Evolutionary conservation across 2,329 filamentous ascomycete species (phyloP).

Genomic region (Acarospora socialis): DNA sequence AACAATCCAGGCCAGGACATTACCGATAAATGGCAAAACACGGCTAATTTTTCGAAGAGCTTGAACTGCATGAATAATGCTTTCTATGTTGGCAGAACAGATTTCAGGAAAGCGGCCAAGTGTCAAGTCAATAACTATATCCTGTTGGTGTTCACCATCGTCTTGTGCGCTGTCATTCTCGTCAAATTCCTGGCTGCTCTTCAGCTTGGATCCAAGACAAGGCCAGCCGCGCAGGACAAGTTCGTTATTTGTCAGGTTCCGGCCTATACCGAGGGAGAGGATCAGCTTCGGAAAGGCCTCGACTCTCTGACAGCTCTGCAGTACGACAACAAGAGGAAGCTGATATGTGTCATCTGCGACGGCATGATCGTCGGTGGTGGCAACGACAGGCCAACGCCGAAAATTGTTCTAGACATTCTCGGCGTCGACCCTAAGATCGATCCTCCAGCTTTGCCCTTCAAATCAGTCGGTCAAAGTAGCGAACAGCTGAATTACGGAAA

Average conservation of each 20-base stretch:
- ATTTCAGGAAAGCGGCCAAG: conserved; percentile 63
- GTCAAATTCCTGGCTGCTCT: conserved; percentile 87
- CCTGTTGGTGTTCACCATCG: conserved; percentile 69
- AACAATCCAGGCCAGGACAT: conserved; percentile 70
- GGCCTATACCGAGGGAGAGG: conserved; percentile 95
- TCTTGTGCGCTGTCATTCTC: conserved; percentile 65
- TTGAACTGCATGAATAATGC: conserved; percentile 68
- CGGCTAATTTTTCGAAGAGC: conserved; percentile 44
- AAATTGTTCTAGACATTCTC: conserved; percentile 93
- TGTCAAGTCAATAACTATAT: conserved; percentile 90
- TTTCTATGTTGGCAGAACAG: conserved; percentile 69
- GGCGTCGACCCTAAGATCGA: conserved; percentile 95
- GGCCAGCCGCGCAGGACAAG: conserved; percentile 85
- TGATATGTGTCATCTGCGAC: conserved; percentile 92
- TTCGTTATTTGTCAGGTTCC: conserved; percentile 98
- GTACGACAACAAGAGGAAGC: conserved; percentile 96
- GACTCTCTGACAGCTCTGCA: conserved; percentile 89
- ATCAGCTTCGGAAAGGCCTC: conserved; percentile 79
- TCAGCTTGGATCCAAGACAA: conserved; percentile 82
- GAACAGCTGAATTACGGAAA: conserved; percentile 97
- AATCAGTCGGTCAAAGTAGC: conserved; percentile 73
- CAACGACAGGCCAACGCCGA: conserved; percentile 91
- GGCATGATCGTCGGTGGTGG: conserved; percentile 93
- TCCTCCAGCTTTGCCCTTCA: conserved; percentile 85
- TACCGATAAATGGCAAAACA: conserved; percentile 46